Conservation (phyloP, 2,329 filamentous ascomycete species). For the Sarocladium oryzae region DNA sequence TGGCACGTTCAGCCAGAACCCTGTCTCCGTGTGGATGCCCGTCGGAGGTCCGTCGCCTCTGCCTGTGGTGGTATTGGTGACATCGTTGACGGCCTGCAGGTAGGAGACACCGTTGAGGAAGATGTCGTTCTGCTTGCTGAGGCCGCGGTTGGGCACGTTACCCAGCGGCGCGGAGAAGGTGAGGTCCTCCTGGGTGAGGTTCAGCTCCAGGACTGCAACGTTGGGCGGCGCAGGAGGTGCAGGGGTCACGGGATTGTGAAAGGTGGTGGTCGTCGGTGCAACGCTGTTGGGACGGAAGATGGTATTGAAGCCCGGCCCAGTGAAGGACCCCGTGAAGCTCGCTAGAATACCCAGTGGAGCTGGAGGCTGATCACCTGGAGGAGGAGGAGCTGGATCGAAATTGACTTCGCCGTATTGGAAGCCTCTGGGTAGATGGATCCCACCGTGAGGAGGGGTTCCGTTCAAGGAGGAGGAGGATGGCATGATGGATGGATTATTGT, state of each 20-base stretch:
- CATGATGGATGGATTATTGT: too few species aligned
- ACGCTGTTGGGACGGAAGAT: conserved; percentile 30
- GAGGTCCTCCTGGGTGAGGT: conserved; percentile 29
- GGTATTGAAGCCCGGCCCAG: conserved; percentile 29
- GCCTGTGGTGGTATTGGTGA: conserved; percentile 20
- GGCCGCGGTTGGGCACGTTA: conserved; percentile 31
- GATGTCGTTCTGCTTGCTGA: conserved; percentile 26
- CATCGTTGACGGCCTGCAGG: conserved; percentile 27
- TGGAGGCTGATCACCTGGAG: too few species aligned
- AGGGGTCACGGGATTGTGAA: conserved; percentile 13
- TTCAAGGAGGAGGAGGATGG: too few species aligned
- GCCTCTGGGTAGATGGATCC: too few species aligned
- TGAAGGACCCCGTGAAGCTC: conserved; percentile 22
- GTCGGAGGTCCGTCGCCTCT: conserved; percentile 13
- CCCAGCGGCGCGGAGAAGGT: conserved; percentile 25
- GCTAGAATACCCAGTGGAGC: conserved; percentile 19
- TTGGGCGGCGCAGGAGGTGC: conserved; percentile 8
- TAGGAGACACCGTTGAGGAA: conserved; percentile 29
- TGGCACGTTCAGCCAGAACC: conserved; percentile 33
- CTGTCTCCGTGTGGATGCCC: conserved; percentile 34
- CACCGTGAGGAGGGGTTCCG: too few species aligned
- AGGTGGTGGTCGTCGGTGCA: conserved; percentile 15
- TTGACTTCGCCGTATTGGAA: too few species aligned
- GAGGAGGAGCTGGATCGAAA: too few species aligned
- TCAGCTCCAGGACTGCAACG: conserved; percentile 30